A percentile compares a stretch with the other conserved stretches of the same genome.
Evolutionary conservation across 371 early-diverging fungal genomes (phyloP).

Genomic region (Mortierella sp.): DNA sequence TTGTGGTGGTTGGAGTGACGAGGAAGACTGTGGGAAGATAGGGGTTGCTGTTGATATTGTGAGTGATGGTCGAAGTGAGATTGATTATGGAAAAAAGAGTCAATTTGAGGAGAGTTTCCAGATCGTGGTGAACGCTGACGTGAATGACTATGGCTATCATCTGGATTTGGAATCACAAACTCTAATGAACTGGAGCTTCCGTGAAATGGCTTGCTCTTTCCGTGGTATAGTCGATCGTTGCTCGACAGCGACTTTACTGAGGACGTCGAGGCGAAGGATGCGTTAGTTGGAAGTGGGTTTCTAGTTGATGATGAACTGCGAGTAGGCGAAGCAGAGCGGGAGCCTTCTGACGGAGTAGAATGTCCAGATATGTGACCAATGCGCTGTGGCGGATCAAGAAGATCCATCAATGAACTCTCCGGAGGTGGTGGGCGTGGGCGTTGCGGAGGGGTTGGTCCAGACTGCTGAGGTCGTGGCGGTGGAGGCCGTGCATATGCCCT

Average conservation of each 20-base stretch:
- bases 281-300: conserved; percentile 32
- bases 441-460: conserved; percentile 20
- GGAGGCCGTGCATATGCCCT: conserved; percentile 23
- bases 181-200: conserved; percentile 36
- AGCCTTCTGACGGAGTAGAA: conserved; percentile 24
- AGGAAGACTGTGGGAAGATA: conserved; percentile 9
- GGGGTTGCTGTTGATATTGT: conserved; percentile 19
- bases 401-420: conserved; percentile 45
- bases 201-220: conserved; percentile 18
- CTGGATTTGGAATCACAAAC: not conserved
- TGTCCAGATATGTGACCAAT: conserved; percentile 22
- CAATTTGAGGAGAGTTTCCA: conserved; percentile 11
- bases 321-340: conserved; percentile 42
- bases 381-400: conserved; percentile 37
- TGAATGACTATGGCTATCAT: conserved; percentile 1
- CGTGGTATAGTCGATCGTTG: conserved; percentile 44
- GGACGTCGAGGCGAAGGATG: conserved; percentile 44
- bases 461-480: conserved; percentile 22
- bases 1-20: not conserved
- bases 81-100: not conserved
- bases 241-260: conserved; percentile 27
- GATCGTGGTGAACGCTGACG: conserved; percentile 17
- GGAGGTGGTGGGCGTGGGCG: conserved; percentile 48
- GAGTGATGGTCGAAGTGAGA: conserved; percentile 1
- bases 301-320: conserved; percentile 24